Percentiles rank a stretch among this genome's conserved stretches.
These are phyloP conservation scores for Wickerhamomyces queroliae DNA, from an alignment of 805 yeast species.

Conservation along the genomic window DNA sequence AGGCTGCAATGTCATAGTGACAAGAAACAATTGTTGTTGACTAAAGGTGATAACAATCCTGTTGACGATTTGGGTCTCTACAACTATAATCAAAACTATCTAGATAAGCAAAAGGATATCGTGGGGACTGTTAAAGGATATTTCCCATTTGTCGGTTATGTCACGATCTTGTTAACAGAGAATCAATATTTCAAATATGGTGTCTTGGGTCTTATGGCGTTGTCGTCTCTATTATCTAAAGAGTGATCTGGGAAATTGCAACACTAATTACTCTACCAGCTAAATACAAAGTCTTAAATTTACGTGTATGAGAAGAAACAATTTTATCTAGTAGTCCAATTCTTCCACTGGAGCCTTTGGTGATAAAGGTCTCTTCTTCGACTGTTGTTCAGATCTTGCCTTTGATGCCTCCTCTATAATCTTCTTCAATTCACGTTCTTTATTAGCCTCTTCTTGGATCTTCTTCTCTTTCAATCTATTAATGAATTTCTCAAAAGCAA, in stretches of 20 bases:
- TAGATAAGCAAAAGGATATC: conserved; percentile 72
- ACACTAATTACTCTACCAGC: background rate
- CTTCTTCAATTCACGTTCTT: conserved; percentile 15
- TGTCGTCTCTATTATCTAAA: conserved; percentile 58
- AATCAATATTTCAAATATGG: conserved; percentile 77
- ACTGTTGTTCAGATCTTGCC: conserved; percentile 5
- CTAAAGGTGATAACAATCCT: conserved; percentile 96
- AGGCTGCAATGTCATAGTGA: conserved; percentile 3
- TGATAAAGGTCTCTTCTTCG: conserved; percentile 17
- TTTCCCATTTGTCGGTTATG: conserved; percentile 83
- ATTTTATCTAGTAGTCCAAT: conserved; percentile 24
- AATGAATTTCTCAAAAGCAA: conserved; percentile 30
- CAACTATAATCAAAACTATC: conserved; percentile 66
- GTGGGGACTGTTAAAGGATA: conserved; percentile 92
- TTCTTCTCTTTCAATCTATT: conserved; percentile 20
- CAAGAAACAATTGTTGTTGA: conserved; percentile 63
- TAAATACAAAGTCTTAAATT: background rate
- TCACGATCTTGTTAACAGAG: conserved; percentile 88
- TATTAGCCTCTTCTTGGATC: conserved; percentile 14
- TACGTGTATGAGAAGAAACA: too few relatives aligned
- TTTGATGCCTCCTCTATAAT: conserved; percentile 14
- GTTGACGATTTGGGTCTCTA: conserved; percentile 87
- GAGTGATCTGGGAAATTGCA: conserved; percentile 30
- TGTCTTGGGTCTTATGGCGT: conserved; percentile 65
- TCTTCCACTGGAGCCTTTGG: conserved; percentile 23